Evolutionary conservation across 176 grass and related monocot species (phyloP), one percentile per base, ranked within the genome.

Genomic region (Ensete glaucum): DNA sequence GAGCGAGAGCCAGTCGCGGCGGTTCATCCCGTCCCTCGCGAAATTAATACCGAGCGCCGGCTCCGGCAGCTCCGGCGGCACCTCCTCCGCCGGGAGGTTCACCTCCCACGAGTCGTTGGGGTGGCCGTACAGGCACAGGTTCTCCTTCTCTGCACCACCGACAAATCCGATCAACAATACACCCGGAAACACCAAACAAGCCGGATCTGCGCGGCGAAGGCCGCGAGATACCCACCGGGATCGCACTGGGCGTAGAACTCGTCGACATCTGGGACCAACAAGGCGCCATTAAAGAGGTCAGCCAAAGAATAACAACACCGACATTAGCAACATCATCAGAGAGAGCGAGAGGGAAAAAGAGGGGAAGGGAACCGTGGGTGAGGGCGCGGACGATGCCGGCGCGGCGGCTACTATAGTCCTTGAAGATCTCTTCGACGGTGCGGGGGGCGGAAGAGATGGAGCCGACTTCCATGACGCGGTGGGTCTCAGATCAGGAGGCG

Each of bases 181-280:
- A 64, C 9, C 1, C 10, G 5, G 11, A 50, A 52, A 29, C 11
- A 19, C 72, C 22, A 56, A 58, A 75, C 23, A 29, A 34, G 55
- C 27, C 25, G 8, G 75, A 77, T 64, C 75, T 62, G 49, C 19
- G 20, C 19, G 11, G 13, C 11, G 65, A 64, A 6, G 15, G 0
- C 17, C 21, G 5, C 20, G 34, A 16, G 51, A 56, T 9, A 74
- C 72, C 48, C 58, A 77, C 75, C 75, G 21, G 75, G 75, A 64
- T 77, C 60, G 75, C 75, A 77, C 49, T 77, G 75, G n/a, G 75
- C 59, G 75, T 77, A 77, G 60, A 77, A 77, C 59, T 63, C 58
- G 17, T 77, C 59, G 11, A 77, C 75, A 77, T 77, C 75, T 77
- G 75, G 34, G 20, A 66, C 49, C 21, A 53, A 9, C 53, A 74